phyloP scores from a whole-genome alignment of 202 grass and related monocot species.

The Setaria italica region DNA sequence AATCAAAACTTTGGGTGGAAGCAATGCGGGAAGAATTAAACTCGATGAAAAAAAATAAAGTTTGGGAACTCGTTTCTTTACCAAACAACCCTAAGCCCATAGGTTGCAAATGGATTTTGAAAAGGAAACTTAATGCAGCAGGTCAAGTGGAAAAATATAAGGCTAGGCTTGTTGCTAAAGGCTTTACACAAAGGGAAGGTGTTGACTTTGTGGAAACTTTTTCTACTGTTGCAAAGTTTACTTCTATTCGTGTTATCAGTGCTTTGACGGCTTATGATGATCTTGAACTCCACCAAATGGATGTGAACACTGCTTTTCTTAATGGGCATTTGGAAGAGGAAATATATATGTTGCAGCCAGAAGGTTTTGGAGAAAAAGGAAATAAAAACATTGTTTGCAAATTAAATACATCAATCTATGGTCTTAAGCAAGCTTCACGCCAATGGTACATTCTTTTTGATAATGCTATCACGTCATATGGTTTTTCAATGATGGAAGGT shows the following conservation, averaged over 20 bases:
- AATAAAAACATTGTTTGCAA: neutral
- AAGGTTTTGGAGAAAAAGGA: slow-evolving; percentile 20
- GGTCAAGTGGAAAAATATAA: slow-evolving; percentile 6
- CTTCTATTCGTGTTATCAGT: neutral
- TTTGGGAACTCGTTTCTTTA: neutral
- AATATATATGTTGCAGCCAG: neutral
- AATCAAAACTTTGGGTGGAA: slow-evolving; percentile 4
- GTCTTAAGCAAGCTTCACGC: slow-evolving; percentile 7
- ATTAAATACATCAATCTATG: slow-evolving; percentile 16
- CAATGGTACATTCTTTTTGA: neutral
- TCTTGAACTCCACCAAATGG: neutral
- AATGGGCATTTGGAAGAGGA: neutral
- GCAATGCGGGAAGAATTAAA: slow-evolving; percentile 12
- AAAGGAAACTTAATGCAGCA: neutral
- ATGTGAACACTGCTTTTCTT: neutral
- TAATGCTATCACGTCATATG: neutral
- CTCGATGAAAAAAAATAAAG: neutral
- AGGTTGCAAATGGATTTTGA: slow-evolving; percentile 16
- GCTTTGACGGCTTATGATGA: neutral
- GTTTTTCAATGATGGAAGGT: slow-evolving; percentile 12
- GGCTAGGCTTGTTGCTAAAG: neutral
- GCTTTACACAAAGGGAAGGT: neutral
- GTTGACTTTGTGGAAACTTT: slow-evolving; percentile 18
- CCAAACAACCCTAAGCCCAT: neutral
- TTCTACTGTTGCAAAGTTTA: slow-evolving; percentile 14